Conservation (phyloP, 495 filamentous ascomycete genomes). For the Talaromyces ruber region DNA sequence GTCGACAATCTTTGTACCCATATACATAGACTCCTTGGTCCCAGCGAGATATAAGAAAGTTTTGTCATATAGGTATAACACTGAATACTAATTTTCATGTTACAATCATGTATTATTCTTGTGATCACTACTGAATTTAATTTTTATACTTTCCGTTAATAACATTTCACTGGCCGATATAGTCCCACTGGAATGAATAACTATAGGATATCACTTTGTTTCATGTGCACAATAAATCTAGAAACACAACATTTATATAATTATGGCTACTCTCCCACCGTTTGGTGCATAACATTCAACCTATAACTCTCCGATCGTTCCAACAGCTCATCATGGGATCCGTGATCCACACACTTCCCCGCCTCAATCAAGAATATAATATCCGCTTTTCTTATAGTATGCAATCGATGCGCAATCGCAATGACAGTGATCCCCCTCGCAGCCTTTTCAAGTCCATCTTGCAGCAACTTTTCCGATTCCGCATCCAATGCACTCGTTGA, state of each 20-base stretch:
- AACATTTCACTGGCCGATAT: no score
- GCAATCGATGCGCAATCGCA: constrained; percentile 48
- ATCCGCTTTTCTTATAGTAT: constrained; percentile 47
- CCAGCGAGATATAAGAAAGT: not conserved
- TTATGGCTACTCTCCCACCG: constrained; percentile 25
- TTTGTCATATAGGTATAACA: not conserved
- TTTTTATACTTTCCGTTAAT: no score
- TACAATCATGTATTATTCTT: no score
- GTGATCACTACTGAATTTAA: no score
- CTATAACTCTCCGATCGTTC: constrained; percentile 49
- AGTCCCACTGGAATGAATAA: no score
- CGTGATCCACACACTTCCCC: constrained; percentile 40
- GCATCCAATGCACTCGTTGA: constrained; percentile 44
- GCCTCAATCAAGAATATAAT: constrained; percentile 43
- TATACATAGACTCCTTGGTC: not conserved
- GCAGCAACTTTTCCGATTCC: constrained; percentile 36
- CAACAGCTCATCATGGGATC: constrained; percentile 44
- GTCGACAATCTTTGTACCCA: not conserved
- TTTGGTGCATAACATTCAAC: constrained; percentile 41
- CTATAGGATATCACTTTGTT: no score
- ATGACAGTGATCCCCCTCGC: constrained; percentile 31
- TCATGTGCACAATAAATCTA: no score
- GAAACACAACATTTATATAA: no score
- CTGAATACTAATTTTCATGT: not conserved
- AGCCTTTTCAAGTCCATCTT: constrained; percentile 33